phyloP scores from a whole-genome alignment of 129 eudicot genomes.

The Apium graveolens region DNA sequence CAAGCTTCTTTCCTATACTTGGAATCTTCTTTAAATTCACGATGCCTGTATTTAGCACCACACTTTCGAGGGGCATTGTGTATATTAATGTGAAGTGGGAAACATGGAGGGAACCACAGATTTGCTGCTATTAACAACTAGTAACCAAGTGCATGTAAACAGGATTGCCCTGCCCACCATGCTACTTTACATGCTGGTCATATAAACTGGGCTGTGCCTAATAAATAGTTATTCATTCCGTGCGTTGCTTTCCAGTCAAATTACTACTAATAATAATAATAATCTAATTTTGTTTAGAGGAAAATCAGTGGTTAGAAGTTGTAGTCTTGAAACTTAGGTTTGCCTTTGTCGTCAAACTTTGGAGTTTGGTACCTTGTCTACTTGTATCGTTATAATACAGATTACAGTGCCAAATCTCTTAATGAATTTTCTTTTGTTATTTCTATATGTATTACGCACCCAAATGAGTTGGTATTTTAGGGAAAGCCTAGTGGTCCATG shows the following conservation, averaged over 20 bases:
- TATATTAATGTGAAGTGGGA: conserved; percentile 1
- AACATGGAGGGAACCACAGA: not conserved
- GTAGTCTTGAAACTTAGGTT: not conserved
- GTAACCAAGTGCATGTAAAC: conserved; percentile 3
- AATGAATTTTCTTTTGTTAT: not conserved
- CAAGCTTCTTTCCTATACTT: not conserved
- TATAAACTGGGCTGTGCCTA: not conserved
- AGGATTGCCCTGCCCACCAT: not conserved
- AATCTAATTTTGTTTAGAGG: not conserved
- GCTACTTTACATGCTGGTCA: not conserved
- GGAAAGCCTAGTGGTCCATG: not conserved
- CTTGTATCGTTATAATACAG: not conserved
- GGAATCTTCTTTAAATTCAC: not conserved
- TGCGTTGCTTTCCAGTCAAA: not conserved
- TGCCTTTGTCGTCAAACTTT: not conserved
- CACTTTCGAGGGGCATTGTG: not conserved
- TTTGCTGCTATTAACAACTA: not conserved
- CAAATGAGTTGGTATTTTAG: not conserved
- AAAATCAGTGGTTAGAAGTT: not conserved
- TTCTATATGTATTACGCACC: not conserved
- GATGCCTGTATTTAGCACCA: not conserved
- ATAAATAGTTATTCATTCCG: not conserved
- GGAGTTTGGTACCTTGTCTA: not conserved
- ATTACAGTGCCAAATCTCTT: not conserved
- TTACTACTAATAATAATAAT: not conserved